Conservation (phyloP, 75 land plant species). For the Adiantum capillusveneris region DNA sequence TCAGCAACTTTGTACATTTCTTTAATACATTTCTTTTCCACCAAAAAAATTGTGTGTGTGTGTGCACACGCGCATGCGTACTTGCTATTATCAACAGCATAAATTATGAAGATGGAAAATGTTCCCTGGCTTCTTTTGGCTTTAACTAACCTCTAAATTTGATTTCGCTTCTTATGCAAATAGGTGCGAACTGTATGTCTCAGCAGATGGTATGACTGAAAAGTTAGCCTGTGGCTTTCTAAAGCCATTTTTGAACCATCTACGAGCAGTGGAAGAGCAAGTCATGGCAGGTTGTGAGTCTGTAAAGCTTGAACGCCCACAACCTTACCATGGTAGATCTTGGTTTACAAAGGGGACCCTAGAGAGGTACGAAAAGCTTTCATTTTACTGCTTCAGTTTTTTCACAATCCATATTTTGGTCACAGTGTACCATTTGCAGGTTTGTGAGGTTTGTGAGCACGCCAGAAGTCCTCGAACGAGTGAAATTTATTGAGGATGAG, state of each 20-base stretch:
- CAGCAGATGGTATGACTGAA: slow-evolving; percentile 55
- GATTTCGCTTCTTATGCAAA: too few relatives aligned
- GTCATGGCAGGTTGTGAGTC: slow-evolving; percentile 29
- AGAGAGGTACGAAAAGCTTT: slow-evolving; percentile 40
- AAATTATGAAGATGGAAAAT: too few relatives aligned
- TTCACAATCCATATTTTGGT: too few relatives aligned
- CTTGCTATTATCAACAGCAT: too few relatives aligned
- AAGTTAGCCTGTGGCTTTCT: slow-evolving; percentile 72
- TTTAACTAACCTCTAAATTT: too few relatives aligned
- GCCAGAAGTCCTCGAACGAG: slow-evolving; percentile 69
- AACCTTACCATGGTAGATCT: slow-evolving; percentile 20
- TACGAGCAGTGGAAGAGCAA: slow-evolving; percentile 72
- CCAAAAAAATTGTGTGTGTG: too few relatives aligned
- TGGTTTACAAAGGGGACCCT: slow-evolving; percentile 93
- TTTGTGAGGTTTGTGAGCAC: slow-evolving; percentile 88
- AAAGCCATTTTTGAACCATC: slow-evolving; percentile 68
- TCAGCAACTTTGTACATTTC: too few relatives aligned
- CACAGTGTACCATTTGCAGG: slow-evolving; percentile 18
- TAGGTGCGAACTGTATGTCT: slow-evolving; percentile 79
- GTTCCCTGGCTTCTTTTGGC: too few relatives aligned
- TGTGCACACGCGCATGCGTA: too few relatives aligned
- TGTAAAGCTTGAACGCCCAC: slow-evolving; percentile 18
- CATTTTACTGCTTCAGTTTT: too few relatives aligned
- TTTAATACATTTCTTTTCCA: too few relatives aligned
- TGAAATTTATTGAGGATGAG: slow-evolving; percentile 61